Evolutionary conservation across 78 protist species (phyloP).

Genomic region (Dictyostelium citrinum): DNA sequence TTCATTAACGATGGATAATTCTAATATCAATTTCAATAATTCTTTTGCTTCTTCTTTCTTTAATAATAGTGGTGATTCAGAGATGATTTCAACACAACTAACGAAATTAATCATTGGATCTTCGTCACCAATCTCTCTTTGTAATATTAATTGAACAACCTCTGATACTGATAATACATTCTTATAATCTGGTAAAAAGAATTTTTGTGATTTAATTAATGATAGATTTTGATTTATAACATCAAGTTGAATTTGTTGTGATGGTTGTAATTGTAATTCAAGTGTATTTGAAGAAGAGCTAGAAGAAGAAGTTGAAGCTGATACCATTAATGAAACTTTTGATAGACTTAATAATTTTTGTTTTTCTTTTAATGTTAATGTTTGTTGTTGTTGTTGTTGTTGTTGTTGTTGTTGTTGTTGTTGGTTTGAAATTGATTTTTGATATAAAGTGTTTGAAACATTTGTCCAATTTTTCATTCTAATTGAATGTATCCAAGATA

Average conservation of each 20-base stretch:
- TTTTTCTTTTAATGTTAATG: neutral
- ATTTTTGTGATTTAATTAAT: constrained; percentile 26
- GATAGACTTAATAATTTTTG: constrained; percentile 1
- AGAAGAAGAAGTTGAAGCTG: neutral
- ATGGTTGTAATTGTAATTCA: neutral
- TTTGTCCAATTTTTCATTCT: neutral
- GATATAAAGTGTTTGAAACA: neutral
- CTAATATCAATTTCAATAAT: neutral
- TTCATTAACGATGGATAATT: neutral
- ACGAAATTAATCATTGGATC: neutral
- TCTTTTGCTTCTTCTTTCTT: neutral
- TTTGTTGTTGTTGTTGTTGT: neutral
- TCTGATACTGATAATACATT: neutral
- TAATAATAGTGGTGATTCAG: constrained; percentile 19
- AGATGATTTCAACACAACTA: constrained; percentile 7
- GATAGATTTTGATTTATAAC: constrained; percentile 7
- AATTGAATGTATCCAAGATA: constrained; percentile 31
- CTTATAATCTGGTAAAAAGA: constrained; percentile 13
- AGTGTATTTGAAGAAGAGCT: neutral
- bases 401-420: neutral
- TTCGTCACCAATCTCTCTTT: neutral
- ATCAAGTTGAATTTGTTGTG: neutral
- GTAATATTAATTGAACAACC: neutral
- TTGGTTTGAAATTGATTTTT: neutral
- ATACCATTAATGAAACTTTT: constrained; percentile 5